Conservation (phyloP, 2,329 filamentous ascomycete species). For the Xenoacremonium recifei region DNA sequence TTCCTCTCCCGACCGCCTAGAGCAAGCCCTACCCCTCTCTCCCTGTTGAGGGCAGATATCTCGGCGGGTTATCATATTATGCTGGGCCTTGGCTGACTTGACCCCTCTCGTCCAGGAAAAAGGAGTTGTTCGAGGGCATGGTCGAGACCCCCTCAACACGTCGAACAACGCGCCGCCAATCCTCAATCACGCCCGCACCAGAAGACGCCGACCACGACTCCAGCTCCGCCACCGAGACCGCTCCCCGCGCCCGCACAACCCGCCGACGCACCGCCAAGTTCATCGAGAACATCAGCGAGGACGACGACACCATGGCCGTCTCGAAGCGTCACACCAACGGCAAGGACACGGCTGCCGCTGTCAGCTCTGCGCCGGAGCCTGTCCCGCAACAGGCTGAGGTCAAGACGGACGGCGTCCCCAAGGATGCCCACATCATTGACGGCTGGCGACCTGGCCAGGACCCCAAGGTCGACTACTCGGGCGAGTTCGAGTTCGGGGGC, state of each 20-base stretch:
- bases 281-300: slow-evolving; percentile 49
- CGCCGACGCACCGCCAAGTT: slow-evolving; percentile 51
- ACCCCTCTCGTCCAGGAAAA: slow-evolving; percentile 45
- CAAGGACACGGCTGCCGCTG: slow-evolving; percentile 27
- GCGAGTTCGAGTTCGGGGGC: slow-evolving; percentile 82
- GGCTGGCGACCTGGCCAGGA: slow-evolving; percentile 61
- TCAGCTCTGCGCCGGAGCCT: slow-evolving; percentile 18
- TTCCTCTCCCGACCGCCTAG: too few species aligned
- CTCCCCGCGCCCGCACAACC: slow-evolving; percentile 32
- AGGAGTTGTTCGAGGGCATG: slow-evolving; percentile 61
- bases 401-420: slow-evolving; percentile 15
- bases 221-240: slow-evolving; percentile 44
- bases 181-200: slow-evolving; percentile 42
- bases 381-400: slow-evolving; percentile 10
- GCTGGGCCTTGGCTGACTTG: slow-evolving; percentile 3
- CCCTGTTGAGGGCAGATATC: too few species aligned
- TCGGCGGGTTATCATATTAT: too few species aligned
- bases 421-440: slow-evolving; percentile 37
- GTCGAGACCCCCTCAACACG: slow-evolving; percentile 50
- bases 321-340: slow-evolving; percentile 22
- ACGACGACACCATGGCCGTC: slow-evolving; percentile 31
- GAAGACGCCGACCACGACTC: slow-evolving; percentile 51
- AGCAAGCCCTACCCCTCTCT: too few species aligned
- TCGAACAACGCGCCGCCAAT: slow-evolving; percentile 50
- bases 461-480: slow-evolving; percentile 62